phyloP scores from a whole-genome alignment of 2,329 filamentous ascomycete genomes.

The Penicillium vulpinum region DNA sequence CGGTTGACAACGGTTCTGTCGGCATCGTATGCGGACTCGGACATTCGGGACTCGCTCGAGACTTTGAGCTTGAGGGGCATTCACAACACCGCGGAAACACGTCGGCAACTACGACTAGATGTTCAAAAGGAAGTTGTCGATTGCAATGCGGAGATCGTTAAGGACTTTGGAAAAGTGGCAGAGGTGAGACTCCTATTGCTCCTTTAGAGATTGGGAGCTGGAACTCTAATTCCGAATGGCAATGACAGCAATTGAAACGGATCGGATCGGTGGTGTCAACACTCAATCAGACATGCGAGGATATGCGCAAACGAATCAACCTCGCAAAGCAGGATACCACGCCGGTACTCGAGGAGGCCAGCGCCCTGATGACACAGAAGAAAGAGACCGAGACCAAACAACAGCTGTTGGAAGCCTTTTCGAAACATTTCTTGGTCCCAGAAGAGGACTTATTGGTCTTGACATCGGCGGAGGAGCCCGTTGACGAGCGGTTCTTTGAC shows the following conservation, averaged over 20 bases:
- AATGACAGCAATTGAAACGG: conserved; percentile 72
- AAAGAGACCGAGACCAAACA: conserved; percentile 77
- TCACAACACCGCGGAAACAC: conserved; percentile 72
- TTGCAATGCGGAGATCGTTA: conserved; percentile 84
- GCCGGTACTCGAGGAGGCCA: conserved; percentile 75
- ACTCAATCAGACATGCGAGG: conserved; percentile 75
- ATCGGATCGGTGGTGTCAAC: conserved; percentile 77
- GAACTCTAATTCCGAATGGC: conserved; percentile 22
- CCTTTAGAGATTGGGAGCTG: not conserved
- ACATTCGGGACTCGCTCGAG: conserved; percentile 80
- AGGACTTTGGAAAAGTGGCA: conserved; percentile 84
- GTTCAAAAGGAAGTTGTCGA: conserved; percentile 90
- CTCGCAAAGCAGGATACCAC: conserved; percentile 73
- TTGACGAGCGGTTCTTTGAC: conserved; percentile 82
- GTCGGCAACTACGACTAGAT: conserved; percentile 76
- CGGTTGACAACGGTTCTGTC: conserved; percentile 85
- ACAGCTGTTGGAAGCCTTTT: conserved; percentile 73
- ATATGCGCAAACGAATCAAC: conserved; percentile 75
- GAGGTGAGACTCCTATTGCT: conserved; percentile 59
- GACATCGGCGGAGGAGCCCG: conserved; percentile 75
- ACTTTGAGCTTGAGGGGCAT: conserved; percentile 72
- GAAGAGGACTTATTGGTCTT: conserved; percentile 76
- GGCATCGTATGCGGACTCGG: conserved; percentile 86
- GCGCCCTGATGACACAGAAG: conserved; percentile 69
- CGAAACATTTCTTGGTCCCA: conserved; percentile 77